phyloP scores from a whole-genome alignment of 805 yeast species.

The Sugiyamaella mastotermitis region DNA sequence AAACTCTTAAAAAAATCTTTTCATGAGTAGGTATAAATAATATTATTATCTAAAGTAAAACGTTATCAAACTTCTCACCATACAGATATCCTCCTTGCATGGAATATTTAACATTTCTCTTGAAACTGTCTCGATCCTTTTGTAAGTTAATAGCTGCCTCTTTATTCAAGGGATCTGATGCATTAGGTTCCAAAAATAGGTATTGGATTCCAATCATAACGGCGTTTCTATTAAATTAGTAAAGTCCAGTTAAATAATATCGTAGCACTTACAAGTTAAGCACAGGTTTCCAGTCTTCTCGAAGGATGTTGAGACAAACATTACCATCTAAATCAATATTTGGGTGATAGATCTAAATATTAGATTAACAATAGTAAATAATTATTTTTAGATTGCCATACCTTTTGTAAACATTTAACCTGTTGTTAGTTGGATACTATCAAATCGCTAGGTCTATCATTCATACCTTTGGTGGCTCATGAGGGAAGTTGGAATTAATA shows the following conservation, averaged over 20 bases:
- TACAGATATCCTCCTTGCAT: conserved; percentile 71
- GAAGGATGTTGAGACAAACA: conserved; percentile 80
- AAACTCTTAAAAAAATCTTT: no score
- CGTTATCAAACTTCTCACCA: conserved; percentile 57
- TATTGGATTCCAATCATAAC: conserved; percentile 81
- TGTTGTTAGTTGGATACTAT: conserved; percentile 3
- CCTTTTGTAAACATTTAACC: conserved; percentile 28
- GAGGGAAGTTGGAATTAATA: conserved; percentile 73
- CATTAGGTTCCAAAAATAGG: conserved; percentile 83
- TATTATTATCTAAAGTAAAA: conserved; percentile 25
- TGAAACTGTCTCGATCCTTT: conserved; percentile 41
- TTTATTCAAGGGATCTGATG: conserved; percentile 87
- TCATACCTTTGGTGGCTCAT: conserved; percentile 81
- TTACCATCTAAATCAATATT: conserved; percentile 88
- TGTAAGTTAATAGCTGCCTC: conserved; percentile 66
- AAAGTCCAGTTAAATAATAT: background rate
- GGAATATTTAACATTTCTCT: conserved; percentile 47
- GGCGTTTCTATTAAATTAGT: conserved; percentile 38
- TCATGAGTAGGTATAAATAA: background rate
- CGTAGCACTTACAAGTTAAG: conserved; percentile 44
- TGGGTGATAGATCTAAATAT: conserved; percentile 95
- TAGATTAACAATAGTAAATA: conserved; percentile 26
- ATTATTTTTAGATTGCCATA: no score
- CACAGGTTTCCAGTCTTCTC: conserved; percentile 97
- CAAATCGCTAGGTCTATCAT: background rate